Conservation (phyloP, 2,329 filamentous ascomycete genomes). For the Phaeosphaeria sp. region DNA sequence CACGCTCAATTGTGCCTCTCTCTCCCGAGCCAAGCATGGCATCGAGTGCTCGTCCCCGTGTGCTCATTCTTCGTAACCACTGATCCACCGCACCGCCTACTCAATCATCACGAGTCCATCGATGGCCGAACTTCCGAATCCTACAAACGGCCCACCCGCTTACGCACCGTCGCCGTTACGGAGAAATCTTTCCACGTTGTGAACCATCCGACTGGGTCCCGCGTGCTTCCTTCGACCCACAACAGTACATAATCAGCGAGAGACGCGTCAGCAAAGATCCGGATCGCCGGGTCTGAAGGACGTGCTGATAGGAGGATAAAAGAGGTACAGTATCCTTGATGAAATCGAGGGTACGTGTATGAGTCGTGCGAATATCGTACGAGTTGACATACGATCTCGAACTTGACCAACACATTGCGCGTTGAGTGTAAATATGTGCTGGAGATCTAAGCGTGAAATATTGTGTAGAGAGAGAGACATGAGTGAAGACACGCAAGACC, state of each 20-base stretch:
- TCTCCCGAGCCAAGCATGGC: neutral
- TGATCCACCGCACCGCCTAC: neutral
- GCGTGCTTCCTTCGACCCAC: neutral
- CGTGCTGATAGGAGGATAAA: neutral
- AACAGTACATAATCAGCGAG: neutral
- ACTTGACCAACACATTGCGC: no score
- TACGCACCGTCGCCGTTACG: neutral
- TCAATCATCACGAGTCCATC: neutral
- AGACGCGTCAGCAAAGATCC: neutral
- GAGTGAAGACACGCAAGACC: no score
- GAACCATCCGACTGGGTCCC: neutral
- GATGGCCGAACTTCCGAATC: neutral
- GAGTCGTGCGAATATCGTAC: no score
- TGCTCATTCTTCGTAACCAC: neutral
- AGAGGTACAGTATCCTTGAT: neutral
- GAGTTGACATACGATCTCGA: no score
- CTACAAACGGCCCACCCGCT: neutral
- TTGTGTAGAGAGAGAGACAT: no score
- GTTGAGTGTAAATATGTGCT: no score
- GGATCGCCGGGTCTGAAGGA: neutral
- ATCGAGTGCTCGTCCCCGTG: neutral
- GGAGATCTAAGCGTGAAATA: no score
- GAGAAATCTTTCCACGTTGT: neutral
- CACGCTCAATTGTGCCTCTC: no score
- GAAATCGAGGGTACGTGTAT: neutral